Conservation (phyloP, 2,329 filamentous ascomycete genomes). For the Escovopsis sp. region DNA sequence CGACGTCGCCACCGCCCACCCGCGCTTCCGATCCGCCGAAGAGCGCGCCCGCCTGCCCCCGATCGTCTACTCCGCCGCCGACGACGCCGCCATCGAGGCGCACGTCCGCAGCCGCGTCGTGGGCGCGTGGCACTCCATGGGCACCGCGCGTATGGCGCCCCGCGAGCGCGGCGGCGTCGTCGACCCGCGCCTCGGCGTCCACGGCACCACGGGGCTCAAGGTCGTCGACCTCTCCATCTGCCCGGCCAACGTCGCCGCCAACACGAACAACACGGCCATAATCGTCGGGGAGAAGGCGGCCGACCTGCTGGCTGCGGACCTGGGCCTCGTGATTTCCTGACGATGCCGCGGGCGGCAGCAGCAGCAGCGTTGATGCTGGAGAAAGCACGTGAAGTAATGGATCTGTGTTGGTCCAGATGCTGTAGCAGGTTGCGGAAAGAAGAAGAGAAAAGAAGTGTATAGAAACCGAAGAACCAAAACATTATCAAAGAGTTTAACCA, state of each 20-base stretch:
- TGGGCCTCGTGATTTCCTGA: slow-evolving; percentile 4
- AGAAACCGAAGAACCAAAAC: too few species aligned
- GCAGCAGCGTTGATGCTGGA: neutral
- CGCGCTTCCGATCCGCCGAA: slow-evolving; percentile 8
- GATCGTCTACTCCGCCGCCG: slow-evolving; percentile 33
- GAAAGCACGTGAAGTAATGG: too few species aligned
- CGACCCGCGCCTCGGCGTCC: slow-evolving; percentile 25
- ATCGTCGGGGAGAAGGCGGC: slow-evolving; percentile 28
- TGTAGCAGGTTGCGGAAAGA: neutral
- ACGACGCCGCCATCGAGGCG: slow-evolving; percentile 32
- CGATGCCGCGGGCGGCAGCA: too few species aligned
- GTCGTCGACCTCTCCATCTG: slow-evolving; percentile 22
- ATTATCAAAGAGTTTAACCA: too few species aligned
- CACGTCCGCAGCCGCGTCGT: slow-evolving; percentile 22
- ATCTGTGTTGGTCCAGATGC: neutral
- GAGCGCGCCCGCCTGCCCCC: slow-evolving; percentile 12
- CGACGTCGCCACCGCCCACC: slow-evolving; percentile 8
- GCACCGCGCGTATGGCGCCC: slow-evolving; percentile 28
- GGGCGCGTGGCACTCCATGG: slow-evolving; percentile 29
- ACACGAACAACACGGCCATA: slow-evolving; percentile 30
- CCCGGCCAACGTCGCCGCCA: slow-evolving; percentile 26
- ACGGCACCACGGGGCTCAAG: slow-evolving; percentile 24
- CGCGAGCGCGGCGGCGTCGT: slow-evolving; percentile 25
- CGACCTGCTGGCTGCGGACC: slow-evolving; percentile 16
- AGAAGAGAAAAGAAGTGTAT: too few species aligned